Evolutionary conservation across 495 filamentous ascomycete genomes (phyloP), one percentile per base, ranked within the genome.

Genomic region (Pyrenula massariospora): DNA sequence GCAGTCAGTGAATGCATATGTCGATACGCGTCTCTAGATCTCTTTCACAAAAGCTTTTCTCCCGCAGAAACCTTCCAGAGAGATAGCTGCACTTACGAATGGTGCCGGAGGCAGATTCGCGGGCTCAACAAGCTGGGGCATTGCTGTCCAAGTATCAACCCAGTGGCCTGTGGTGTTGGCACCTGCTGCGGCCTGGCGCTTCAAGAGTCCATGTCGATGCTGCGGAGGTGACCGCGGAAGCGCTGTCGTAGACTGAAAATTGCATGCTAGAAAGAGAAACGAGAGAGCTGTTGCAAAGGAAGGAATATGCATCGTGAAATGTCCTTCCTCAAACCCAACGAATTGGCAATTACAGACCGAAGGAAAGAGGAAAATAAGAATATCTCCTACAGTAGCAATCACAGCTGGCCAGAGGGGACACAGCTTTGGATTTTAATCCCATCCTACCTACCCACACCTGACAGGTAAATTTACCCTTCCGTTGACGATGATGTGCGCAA

Each of bases 101-200:
- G 80, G 80, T 1, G 72, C 60, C 0, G 77, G 76, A 11, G 83
- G 83, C 53, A 87, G 72, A 61, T 86, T 86, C 55, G 65, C 73
- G 24, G 72, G 74, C 59, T 88, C 84, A 3, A 81, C 79, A 15
- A 84, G 64, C 66, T 87, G 83, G 2, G 83, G 82, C 83, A 85
- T 86, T 8, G 80, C 70, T 0, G 80, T 77, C 84, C 83, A 87
- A 1, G 81, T 80, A 57, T 75, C 73, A 8, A 85, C 80, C 84
- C 84, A 88, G 57, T 83, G 81, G 22, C 69, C 66, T 54, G 56
- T 42, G 31, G 15, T 42, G 31, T 42, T 42, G 8, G 31, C 15
- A n/a, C n/a, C n/a, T 15, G 31, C 15, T 42, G 31, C 31, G 5
- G 31, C 15, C 31, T 42, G 31, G 31, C 31, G 31, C 31, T 42